Base-by-base conservation (phyloP, 163 green algal species). In the Chlamydomonas reinhardtii region DNA sequence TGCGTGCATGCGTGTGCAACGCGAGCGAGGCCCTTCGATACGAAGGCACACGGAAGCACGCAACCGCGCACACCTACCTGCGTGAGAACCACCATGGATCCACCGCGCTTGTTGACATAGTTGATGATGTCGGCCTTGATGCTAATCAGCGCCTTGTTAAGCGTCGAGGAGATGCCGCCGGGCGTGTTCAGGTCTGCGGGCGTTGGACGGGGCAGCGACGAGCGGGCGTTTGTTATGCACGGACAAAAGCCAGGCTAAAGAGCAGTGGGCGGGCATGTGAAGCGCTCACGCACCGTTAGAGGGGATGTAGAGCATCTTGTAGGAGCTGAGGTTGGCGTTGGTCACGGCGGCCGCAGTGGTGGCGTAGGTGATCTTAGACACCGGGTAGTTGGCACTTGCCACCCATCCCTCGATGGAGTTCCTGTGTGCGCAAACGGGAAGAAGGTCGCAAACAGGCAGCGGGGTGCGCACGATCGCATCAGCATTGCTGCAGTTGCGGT, bases 51-150 rank as follows among this genome's bases (percentile, higher is more conserved):
- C n/a, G n/a, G n/a, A n/a, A n/a, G n/a, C n/a, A n/a, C n/a, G n/a
- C n/a, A n/a, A n/a, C n/a, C n/a, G n/a, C n/a, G n/a, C n/a, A n/a
- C n/a, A n/a, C n/a, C n/a, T n/a, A 77, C 65, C 61, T 90, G 85
- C 1, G 85, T 90, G 48, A 90, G 85, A 43, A 90, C 85, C 14
- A 90, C 52, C 48, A 90, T 43, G 12, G 84, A 89, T 2, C 84
- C 76, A 31, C 68, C 61, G 24, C 79, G 68, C 14, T 34, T 43
- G 56, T 86, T 86, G 34, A 86, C 70, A 35, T 77, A 84, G 71
- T 74, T 37, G 15, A 79, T 80, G 52, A 90, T 78, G 25, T 59
- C 27, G 5, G 11, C 14, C 69, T 48, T 71, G 11, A 83, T 69
- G 2, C 62, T 25, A 15, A 83, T 68, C 25, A 83, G 75, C 27